Evolutionary conservation across 2,329 filamentous ascomycete genomes (phyloP).

Genomic region (Hypoxylon sp.): DNA sequence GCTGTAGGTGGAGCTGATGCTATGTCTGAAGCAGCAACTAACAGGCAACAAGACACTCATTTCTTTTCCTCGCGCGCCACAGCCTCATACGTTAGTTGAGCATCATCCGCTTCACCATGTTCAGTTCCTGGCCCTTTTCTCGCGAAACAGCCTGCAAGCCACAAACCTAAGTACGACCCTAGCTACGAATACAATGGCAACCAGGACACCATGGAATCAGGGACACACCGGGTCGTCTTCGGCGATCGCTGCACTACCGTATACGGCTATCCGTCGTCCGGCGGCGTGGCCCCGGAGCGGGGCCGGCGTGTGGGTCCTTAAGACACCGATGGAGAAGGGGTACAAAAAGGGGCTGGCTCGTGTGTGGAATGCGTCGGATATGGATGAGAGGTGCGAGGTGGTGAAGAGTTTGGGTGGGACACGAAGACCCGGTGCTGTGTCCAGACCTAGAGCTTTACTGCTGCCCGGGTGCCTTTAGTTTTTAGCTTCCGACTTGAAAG

Average conservation of each 20-base stretch:
- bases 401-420: conserved; percentile 27
- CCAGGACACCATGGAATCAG: neutral
- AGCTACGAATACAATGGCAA: neutral
- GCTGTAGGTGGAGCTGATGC: no score
- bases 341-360: conserved; percentile 18
- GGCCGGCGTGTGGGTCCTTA: conserved; percentile 32
- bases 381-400: conserved; percentile 35
- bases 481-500: neutral
- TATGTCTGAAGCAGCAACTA: neutral
- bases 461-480: neutral
- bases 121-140: conserved; percentile 19
- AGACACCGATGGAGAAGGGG: conserved; percentile 6
- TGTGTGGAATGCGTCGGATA: conserved; percentile 33
- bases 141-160: conserved; percentile 7
- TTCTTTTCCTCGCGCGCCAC: neutral
- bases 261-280: conserved; percentile 30
- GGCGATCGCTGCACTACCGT: conserved; percentile 8
- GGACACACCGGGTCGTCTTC: conserved; percentile 18
- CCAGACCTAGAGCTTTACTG: conserved; percentile 14
- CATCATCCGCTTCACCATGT: conserved; percentile 12
- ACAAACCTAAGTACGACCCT: neutral
- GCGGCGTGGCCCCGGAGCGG: conserved; percentile 27
- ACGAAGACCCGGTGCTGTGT: conserved; percentile 24
- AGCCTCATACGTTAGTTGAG: neutral
- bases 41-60: neutral